Percentiles rank a stretch among this genome's conserved stretches.
Conservation (phyloP, 139 green algal species). For the Pleodorina starrii region DNA sequence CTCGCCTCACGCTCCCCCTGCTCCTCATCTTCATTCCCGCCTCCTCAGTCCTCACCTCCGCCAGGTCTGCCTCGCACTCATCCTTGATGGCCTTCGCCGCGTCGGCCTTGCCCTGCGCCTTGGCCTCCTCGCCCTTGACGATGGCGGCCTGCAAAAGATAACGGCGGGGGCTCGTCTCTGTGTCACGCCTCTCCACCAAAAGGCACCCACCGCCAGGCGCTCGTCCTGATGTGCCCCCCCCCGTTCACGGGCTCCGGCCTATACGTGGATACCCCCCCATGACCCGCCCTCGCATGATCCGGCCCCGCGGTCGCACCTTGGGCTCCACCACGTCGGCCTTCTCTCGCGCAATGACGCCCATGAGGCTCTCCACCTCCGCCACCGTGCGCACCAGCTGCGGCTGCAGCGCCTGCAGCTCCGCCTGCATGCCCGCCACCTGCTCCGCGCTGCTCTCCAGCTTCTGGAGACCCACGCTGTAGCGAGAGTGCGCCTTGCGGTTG, state of each 20-base stretch:
- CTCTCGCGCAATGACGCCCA: slow-evolving; percentile 77
- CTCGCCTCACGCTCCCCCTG: too few species aligned
- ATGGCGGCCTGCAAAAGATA: slow-evolving; percentile 45
- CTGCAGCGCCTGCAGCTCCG: slow-evolving; percentile 82
- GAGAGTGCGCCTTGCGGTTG: slow-evolving; percentile 59
- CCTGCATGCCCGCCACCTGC: slow-evolving; percentile 77
- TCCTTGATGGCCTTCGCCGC: slow-evolving; percentile 86
- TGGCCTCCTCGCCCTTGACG: slow-evolving; percentile 71
- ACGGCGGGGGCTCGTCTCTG: too few species aligned
- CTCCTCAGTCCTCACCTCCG: slow-evolving; percentile 66
- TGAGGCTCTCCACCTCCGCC: slow-evolving; percentile 79
- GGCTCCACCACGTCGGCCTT: slow-evolving; percentile 80
- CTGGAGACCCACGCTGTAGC: slow-evolving; percentile 77
- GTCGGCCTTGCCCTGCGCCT: slow-evolving; percentile 74
- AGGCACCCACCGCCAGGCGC: too few species aligned
- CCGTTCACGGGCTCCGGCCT: too few species aligned
- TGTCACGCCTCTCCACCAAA: too few species aligned
- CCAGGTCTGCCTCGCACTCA: slow-evolving; percentile 85
- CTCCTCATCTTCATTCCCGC: too few species aligned
- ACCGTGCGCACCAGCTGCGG: slow-evolving; percentile 84
- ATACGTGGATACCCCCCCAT: too few species aligned
- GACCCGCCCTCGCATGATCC: too few species aligned
- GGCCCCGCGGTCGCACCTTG: slow-evolving; percentile 62
- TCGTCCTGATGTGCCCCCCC: too few species aligned
- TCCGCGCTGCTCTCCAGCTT: slow-evolving; percentile 79